Conservation (phyloP, 345 rosid species). For the Eucalyptus curtisii region DNA sequence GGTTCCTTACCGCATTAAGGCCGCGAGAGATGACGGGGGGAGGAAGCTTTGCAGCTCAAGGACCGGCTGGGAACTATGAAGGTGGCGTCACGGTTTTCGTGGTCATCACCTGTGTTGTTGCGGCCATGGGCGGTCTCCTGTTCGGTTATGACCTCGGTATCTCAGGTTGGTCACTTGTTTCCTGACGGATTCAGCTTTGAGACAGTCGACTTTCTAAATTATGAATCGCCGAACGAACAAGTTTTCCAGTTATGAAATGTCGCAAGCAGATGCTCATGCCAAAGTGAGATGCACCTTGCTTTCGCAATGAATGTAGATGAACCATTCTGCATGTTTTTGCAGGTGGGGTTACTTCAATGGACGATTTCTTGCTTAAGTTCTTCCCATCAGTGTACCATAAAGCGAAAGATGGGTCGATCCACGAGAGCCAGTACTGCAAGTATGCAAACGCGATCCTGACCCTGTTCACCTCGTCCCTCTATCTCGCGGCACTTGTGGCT, state of each 20-base stretch:
- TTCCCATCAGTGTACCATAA: slow-evolving; percentile 44
- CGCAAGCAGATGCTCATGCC: background rate
- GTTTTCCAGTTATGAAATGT: background rate
- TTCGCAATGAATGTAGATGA: slow-evolving; percentile 28
- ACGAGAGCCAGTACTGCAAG: slow-evolving; percentile 18
- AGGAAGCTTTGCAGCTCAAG: slow-evolving; percentile 16
- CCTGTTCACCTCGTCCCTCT: slow-evolving; percentile 25
- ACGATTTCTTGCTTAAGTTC: slow-evolving; percentile 14
- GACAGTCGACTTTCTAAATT: background rate
- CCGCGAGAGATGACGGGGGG: slow-evolving; percentile 14
- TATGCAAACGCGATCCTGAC: slow-evolving; percentile 7
- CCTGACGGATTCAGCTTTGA: background rate
- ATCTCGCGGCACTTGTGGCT: slow-evolving; percentile 17
- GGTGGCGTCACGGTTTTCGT: slow-evolving; percentile 51
- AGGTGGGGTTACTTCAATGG: slow-evolving; percentile 38
- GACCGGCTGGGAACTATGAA: slow-evolving; percentile 22
- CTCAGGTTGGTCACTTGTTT: slow-evolving; percentile 25
- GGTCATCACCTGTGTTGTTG: slow-evolving; percentile 51
- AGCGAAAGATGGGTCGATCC: slow-evolving; percentile 55
- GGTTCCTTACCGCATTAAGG: background rate
- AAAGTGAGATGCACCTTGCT: slow-evolving; percentile 11
- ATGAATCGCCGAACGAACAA: background rate
- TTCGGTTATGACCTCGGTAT: slow-evolving; percentile 83
- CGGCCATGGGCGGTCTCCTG: slow-evolving; percentile 80
- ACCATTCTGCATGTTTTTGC: slow-evolving; percentile 52